These are phyloP conservation scores for Bjerkandera adusta DNA, from an alignment of 1,284 basidiomycete species.

Conservation along the genomic window DNA sequence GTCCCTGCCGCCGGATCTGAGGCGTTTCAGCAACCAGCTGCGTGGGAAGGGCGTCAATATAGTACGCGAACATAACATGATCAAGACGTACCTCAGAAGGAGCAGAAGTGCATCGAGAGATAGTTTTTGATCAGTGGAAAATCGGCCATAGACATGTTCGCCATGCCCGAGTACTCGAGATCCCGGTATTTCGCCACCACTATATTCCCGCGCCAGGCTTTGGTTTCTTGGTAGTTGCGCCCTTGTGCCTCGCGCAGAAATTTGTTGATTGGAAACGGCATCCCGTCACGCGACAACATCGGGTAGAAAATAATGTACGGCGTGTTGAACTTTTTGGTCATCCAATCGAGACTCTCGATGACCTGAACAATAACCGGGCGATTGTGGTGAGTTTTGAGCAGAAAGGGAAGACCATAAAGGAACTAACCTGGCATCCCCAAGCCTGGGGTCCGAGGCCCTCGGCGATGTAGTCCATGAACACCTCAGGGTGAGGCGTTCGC, in stretches of 20 bases:
- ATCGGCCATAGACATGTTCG: conserved; percentile 74
- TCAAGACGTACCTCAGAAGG: background rate
- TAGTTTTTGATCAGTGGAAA: conserved; percentile 79
- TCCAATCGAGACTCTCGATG: conserved; percentile 71
- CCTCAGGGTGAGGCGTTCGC: conserved; percentile 76
- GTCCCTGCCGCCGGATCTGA: too few species aligned
- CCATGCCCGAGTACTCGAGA: conserved; percentile 64
- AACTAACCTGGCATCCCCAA: conserved; percentile 69
- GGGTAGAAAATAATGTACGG: conserved; percentile 82
- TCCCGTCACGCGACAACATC: conserved; percentile 66
- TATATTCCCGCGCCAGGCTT: conserved; percentile 76
- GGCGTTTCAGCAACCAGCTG: too few species aligned
- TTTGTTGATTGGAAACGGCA: conserved; percentile 77
- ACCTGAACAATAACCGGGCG: conserved; percentile 49
- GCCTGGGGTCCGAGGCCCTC: conserved; percentile 62
- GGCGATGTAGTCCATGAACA: conserved; percentile 81
- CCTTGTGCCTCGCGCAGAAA: conserved; percentile 72
- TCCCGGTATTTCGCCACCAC: conserved; percentile 74
- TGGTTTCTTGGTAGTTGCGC: conserved; percentile 48
- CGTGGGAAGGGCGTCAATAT: too few species aligned
- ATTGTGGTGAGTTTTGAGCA: too few species aligned
- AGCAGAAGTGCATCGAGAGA: conserved; percentile 30
- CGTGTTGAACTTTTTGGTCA: conserved; percentile 71
- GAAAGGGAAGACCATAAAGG: conserved; percentile 5
- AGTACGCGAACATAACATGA: background rate